Conservation (phyloP, 2,329 filamentous ascomycete genomes). For the Ilyonectria sp. region DNA sequence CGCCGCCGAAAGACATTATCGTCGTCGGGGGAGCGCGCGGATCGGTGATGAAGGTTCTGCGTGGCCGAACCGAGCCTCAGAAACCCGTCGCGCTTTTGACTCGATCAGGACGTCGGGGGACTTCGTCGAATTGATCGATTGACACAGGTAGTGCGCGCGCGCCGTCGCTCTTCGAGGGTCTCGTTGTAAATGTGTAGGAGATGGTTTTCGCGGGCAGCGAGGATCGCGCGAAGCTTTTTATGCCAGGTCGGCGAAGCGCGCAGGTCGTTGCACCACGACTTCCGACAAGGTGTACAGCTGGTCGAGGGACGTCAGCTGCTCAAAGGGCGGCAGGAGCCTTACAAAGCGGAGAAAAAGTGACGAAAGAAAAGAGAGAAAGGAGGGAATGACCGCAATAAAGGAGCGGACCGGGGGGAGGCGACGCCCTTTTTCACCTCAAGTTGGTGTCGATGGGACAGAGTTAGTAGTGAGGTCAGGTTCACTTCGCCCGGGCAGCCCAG, state of each 20-base stretch:
- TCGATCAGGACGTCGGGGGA: slow-evolving; percentile 36
- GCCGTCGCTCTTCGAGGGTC: slow-evolving; percentile 9
- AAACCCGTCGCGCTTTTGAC: slow-evolving; percentile 39
- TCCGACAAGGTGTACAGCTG: slow-evolving; percentile 14
- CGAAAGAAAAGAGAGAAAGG: slow-evolving; percentile 33
- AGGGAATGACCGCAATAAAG: slow-evolving; percentile 33
- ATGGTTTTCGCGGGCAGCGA: slow-evolving; percentile 7
- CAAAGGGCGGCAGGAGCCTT: slow-evolving; percentile 29
- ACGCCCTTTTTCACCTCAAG: slow-evolving; percentile 51
- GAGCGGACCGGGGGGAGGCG: slow-evolving; percentile 40
- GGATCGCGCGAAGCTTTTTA: slow-evolving; percentile 17
- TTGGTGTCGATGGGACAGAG: slow-evolving; percentile 44
- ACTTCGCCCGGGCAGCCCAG: slow-evolving; percentile 41
- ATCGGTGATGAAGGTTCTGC: slow-evolving; percentile 38
- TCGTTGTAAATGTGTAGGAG: slow-evolving; percentile 16
- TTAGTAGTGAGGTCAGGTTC: slow-evolving; percentile 46
- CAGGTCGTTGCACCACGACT: slow-evolving; percentile 22
- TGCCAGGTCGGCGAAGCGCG: slow-evolving; percentile 13
- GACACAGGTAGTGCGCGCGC: slow-evolving; percentile 16
- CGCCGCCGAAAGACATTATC: slow-evolving; percentile 71
- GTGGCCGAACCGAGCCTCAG: slow-evolving; percentile 31
- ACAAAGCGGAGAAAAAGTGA: slow-evolving; percentile 15
- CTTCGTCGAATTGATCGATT: slow-evolving; percentile 38
- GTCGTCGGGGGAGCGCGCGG: slow-evolving; percentile 38
- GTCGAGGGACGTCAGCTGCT: slow-evolving; percentile 20